phyloP scores from a whole-genome alignment of 192 early-diverging fungal species.

The Entomortierella lignicola region DNA sequence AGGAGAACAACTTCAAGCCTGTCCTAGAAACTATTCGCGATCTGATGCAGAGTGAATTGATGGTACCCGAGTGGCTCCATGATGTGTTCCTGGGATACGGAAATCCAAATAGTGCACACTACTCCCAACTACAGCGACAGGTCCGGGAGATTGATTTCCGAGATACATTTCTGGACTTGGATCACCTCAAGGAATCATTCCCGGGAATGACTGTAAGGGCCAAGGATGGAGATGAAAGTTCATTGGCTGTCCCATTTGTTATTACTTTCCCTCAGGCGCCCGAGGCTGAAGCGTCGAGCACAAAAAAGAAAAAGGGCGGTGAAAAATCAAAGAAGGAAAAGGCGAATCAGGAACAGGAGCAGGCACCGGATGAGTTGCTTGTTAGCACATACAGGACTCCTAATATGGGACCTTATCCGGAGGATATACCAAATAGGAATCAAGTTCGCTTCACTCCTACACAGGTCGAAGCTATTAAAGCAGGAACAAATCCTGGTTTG shows the following conservation, averaged over 20 bases:
- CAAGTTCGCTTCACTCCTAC: conserved; percentile 85
- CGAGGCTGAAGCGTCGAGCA: conserved; percentile 21
- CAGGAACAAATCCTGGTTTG: conserved; percentile 88
- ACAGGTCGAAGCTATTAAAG: conserved; percentile 88
- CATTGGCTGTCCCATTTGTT: conserved; percentile 77
- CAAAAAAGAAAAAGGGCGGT: conserved; percentile 47
- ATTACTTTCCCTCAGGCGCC: conserved; percentile 72
- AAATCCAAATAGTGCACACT: conserved; percentile 83
- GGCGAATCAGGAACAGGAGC: conserved; percentile 11
- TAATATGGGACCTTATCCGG: conserved; percentile 81
- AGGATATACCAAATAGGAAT: conserved; percentile 77
- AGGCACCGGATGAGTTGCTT: conserved; percentile 59
- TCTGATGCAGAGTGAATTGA: conserved; percentile 83
- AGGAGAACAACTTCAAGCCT: conserved; percentile 95
- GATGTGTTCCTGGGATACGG: conserved; percentile 96
- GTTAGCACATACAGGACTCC: conserved; percentile 72
- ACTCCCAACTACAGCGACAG: conserved; percentile 67
- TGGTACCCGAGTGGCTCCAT: conserved; percentile 92
- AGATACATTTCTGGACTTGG: conserved; percentile 89
- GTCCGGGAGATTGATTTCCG: conserved; percentile 79
- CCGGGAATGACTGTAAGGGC: conserved; percentile 62
- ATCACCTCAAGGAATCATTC: conserved; percentile 80
- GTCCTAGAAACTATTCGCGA: conserved; percentile 92
- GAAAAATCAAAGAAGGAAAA: conserved; percentile 59
- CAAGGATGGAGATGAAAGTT: conserved; percentile 31